phyloP scores from a whole-genome alignment of 164 flowering plant genomes.

The Euptelea pleiosperma region DNA sequence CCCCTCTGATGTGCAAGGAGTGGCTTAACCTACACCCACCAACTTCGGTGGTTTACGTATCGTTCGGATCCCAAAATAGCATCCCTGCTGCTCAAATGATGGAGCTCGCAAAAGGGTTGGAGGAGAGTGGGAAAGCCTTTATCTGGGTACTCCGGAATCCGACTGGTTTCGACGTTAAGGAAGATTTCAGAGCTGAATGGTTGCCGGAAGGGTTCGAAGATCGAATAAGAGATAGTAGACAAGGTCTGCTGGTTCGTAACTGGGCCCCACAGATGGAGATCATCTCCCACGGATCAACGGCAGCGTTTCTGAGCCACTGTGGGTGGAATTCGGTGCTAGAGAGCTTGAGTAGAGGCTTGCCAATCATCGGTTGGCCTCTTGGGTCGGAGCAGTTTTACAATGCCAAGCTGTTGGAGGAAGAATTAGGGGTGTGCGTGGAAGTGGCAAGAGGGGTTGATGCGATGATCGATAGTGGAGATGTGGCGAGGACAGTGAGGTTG shows the following conservation, averaged over 20 bases:
- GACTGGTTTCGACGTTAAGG: slow-evolving; percentile 6
- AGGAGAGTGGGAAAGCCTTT: slow-evolving; percentile 9
- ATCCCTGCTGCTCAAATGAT: too few species aligned
- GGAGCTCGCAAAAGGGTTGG: slow-evolving; percentile 19
- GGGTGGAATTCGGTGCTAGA: slow-evolving; percentile 24
- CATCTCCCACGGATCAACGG: slow-evolving; percentile 13
- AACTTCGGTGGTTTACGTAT: slow-evolving; percentile 17
- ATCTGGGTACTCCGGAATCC: slow-evolving; percentile 18
- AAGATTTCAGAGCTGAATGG: slow-evolving; percentile 12
- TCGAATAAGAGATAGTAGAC: slow-evolving; percentile 9
- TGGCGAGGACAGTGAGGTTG: slow-evolving; percentile 3
- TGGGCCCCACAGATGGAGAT: slow-evolving; percentile 22
- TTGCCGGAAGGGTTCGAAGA: slow-evolving; percentile 21
- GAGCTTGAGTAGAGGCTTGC: slow-evolving; percentile 15
- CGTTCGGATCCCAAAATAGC: slow-evolving; percentile 14
- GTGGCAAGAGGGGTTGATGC: slow-evolving; percentile 14
- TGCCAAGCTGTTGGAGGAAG: slow-evolving; percentile 16
- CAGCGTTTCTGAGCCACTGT: slow-evolving; percentile 21
- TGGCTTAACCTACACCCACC: slow-evolving; percentile 14
- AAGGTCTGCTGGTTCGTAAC: slow-evolving; percentile 13
- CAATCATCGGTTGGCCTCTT: slow-evolving; percentile 16
- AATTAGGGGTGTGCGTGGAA: slow-evolving; percentile 16
- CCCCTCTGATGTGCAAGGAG: not conserved
- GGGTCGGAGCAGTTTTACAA: slow-evolving; percentile 17
- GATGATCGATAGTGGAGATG: not conserved